Conservation (phyloP, 108 stramenopile species). For the Fistulifera pelliculosa region DNA sequence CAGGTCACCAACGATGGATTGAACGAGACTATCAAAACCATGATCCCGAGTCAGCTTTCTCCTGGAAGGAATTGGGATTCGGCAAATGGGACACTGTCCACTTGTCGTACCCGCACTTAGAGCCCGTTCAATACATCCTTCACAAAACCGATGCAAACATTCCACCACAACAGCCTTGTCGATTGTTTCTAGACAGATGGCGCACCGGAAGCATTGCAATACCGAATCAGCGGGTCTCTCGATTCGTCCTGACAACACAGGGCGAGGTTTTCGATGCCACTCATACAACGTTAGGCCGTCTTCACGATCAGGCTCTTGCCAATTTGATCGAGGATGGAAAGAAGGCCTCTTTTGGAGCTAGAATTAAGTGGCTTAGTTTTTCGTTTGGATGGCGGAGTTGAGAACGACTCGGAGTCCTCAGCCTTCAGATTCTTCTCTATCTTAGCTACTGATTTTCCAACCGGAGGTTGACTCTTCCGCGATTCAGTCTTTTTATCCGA, state of each 20-base stretch:
- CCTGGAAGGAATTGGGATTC: constrained; percentile 38
- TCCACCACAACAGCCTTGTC: constrained; percentile 54
- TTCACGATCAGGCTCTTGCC: constrained; percentile 24
- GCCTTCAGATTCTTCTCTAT: too few species aligned
- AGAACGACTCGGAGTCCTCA: too few species aligned
- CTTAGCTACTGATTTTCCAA: too few species aligned
- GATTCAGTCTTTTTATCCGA: too few species aligned
- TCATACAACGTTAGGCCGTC: constrained; percentile 48
- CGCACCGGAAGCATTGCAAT: constrained; percentile 27
- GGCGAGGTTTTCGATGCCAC: constrained; percentile 34
- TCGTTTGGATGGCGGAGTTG: too few species aligned
- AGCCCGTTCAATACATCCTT: constrained; percentile 1
- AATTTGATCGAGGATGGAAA: constrained; percentile 37
- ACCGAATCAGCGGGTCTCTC: too few species aligned
- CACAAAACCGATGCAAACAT: constrained; percentile 65
- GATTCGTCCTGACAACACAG: too few species aligned
- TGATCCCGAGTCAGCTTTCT: constrained; percentile 37
- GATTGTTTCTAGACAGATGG: constrained; percentile 48
- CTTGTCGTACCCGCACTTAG: constrained; percentile 37
- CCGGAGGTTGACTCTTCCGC: too few species aligned
- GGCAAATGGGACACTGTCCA: constrained; percentile 35
- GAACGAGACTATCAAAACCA: constrained; percentile 39
- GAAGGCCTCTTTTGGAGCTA: constrained; percentile 2
- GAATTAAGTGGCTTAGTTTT: too few species aligned
- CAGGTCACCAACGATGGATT: constrained; percentile 37